Base-by-base conservation (phyloP, 1,284 basidiomycete genomes). In the Thelephora terrestris region DNA sequence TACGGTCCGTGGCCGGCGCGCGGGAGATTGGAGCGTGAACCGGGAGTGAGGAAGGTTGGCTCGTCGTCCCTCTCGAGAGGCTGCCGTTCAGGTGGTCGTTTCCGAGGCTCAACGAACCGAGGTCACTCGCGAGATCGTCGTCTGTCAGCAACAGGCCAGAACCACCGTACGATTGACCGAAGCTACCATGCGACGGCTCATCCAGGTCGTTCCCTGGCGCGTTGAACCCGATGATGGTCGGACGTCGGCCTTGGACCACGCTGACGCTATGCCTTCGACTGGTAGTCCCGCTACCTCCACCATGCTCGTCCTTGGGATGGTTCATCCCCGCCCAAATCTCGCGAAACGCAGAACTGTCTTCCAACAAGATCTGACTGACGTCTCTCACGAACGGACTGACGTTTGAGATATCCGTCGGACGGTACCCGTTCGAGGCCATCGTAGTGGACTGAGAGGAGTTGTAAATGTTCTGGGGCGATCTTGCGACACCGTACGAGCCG, bases 231-330 rank as follows among this genome's bases (percentile, higher is more conserved):
- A 83, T 73, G 51, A 81, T 68, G 48, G 76, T 76, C 4, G 79
- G 79, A 51, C 81, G 67, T 14, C 84, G 71, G 0, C 84, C 81
- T 60, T 83, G 85, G 16, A 91, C 85, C 51, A 92, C 80, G 50
- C 85, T 90, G 53, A 94, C 89, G 52, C 85, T 89, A 58, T 93
- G 91, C 35, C 91, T 70, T 40, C 91, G 71, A 57, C 85, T 89
- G 9, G 89, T 90, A 1, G 86, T 84, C 1, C 90, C 91, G 57
- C 86, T 89, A 1, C 75, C 76, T 9, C 69, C 70, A 20, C 76
- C 77, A 47, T 72, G 74, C 60, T 83, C 79, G 53, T 81, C 76
- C 43, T 74, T 69, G 5, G 74, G 76, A 0, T 71, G 76, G 52
- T 78, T 69, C 71, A 76, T 76, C 25, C 77, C 79, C 0, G 76